Base-by-base conservation (phyloP, 345 rosid genomes). In the Salix caprea region DNA sequence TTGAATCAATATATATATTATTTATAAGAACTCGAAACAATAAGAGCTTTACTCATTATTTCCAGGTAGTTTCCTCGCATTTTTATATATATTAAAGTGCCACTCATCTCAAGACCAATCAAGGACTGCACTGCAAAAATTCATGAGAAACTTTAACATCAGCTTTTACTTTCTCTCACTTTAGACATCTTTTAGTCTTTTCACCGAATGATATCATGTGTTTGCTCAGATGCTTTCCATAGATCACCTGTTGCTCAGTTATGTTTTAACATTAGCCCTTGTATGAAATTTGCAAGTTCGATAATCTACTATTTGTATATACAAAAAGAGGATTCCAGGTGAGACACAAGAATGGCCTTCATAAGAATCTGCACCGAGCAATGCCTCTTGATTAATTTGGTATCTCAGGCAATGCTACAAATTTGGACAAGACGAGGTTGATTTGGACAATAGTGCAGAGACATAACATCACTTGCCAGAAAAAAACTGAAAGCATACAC, bases 171-270 rank as follows among this genome's bases (percentile, higher is more conserved):
- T 48, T 74, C 39, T 74, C 39, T 30, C 32, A 44, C 70, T 74
- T 58, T 60, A 21, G 73, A 16, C 39, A 37, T 26, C 58, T 40
- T 66, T 60, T 7, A 21, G 58, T 76, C 67, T 56, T 76, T 76
- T 76, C 74, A 52, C 65, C 66, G 36, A 75, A 52, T 75, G 72
- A 24, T 52, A 37, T 75, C 71, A 60, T 69, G 1, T 60, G 58
- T 37, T 56, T 44, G 32, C 6, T 60, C 30, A 26, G 52, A n/a
- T 54, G 40, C 52, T 75, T 46, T 75, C 65, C 37, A 44, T 10
- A 75, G n/a, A 56, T n/a, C 26, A n/a, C 28, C 62, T 8, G 62
- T n/a, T 56, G 62, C 26, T 3, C 28, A 3, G 62, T 9, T 52
- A n/a, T n/a, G 26, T n/a, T 56, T 56, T n/a, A 10, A 40, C 44